These are phyloP conservation scores for Mallotus japonicus DNA, from an alignment of 441 rosid genomes.

Conservation along the genomic window DNA sequence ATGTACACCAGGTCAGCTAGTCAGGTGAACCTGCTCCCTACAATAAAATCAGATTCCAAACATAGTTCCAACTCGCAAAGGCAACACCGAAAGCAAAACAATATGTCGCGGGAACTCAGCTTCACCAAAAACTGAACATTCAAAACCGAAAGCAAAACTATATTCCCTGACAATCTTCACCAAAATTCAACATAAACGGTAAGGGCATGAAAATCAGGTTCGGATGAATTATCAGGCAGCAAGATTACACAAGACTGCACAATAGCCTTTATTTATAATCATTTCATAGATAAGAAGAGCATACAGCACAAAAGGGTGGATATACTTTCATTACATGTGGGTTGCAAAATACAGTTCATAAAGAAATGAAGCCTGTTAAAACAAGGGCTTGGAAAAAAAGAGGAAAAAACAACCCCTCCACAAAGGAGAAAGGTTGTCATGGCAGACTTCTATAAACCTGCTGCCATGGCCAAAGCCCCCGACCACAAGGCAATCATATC, in stretches of 20 bases:
- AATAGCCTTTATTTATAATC: neutral
- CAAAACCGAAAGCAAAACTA: too few relatives aligned
- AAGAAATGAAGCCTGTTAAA: constrained; percentile 36
- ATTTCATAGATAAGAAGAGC: constrained; percentile 2
- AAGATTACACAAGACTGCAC: neutral
- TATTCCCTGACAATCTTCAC: too few relatives aligned
- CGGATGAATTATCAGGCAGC: neutral
- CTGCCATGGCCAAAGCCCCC: constrained; percentile 53
- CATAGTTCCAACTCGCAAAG: too few relatives aligned
- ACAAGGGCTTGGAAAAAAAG: constrained; percentile 28
- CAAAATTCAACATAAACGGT: too few relatives aligned
- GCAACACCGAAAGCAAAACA: too few relatives aligned
- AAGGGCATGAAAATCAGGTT: neutral
- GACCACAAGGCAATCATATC: constrained; percentile 30
- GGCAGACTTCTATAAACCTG: constrained; percentile 40
- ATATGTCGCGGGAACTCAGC: too few relatives aligned
- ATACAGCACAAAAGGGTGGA: constrained; percentile 35
- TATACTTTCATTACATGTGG: constrained; percentile 24
- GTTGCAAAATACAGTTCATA: constrained; percentile 31
- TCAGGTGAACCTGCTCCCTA: too few relatives aligned
- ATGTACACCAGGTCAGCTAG: too few relatives aligned
- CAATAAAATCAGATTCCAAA: too few relatives aligned
- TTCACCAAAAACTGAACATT: too few relatives aligned
- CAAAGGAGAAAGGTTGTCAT: constrained; percentile 30
- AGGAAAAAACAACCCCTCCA: constrained; percentile 33